phyloP scores from a whole-genome alignment of 108 stramenopile species.

The Nannochloropsis salina region DNA sequence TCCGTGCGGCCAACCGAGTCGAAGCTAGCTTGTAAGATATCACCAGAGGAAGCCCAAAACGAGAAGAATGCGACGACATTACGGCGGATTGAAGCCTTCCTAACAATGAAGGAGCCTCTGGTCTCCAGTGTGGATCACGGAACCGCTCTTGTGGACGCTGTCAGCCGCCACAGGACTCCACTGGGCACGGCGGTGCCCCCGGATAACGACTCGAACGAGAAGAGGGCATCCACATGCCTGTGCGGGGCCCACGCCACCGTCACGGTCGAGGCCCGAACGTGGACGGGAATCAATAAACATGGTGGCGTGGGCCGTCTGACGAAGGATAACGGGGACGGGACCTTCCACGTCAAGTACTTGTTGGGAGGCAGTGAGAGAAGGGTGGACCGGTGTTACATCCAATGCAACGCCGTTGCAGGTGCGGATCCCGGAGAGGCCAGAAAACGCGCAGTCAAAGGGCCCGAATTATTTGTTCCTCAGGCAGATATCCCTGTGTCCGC shows the following conservation, averaged over 20 bases:
- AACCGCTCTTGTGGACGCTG: too few relatives aligned
- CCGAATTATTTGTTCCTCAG: neutral
- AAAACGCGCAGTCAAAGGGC: neutral
- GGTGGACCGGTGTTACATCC: neutral
- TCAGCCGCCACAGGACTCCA: too few relatives aligned
- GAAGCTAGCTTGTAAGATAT: too few relatives aligned
- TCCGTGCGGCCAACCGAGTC: too few relatives aligned
- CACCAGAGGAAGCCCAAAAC: too few relatives aligned
- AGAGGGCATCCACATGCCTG: neutral
- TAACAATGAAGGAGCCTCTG: too few relatives aligned
- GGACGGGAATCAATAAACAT: neutral
- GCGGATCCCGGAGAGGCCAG: neutral
- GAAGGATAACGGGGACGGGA: constrained; percentile 4
- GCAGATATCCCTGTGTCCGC: neutral
- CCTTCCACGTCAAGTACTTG: neutral
- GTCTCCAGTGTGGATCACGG: too few relatives aligned
- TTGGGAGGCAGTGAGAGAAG: constrained; percentile 15
- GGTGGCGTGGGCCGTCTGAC: neutral
- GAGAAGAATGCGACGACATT: too few relatives aligned
- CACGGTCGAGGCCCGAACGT: neutral
- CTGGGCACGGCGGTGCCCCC: too few relatives aligned
- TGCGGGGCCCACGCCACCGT: neutral
- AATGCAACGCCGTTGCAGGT: neutral
- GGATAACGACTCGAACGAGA: neutral
- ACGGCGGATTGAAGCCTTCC: too few relatives aligned